Percentiles rank a stretch among this genome's conserved stretches.
phyloP scores from a whole-genome alignment of 2,329 filamentous ascomycete species.

The Stemphylium lycopersici region DNA sequence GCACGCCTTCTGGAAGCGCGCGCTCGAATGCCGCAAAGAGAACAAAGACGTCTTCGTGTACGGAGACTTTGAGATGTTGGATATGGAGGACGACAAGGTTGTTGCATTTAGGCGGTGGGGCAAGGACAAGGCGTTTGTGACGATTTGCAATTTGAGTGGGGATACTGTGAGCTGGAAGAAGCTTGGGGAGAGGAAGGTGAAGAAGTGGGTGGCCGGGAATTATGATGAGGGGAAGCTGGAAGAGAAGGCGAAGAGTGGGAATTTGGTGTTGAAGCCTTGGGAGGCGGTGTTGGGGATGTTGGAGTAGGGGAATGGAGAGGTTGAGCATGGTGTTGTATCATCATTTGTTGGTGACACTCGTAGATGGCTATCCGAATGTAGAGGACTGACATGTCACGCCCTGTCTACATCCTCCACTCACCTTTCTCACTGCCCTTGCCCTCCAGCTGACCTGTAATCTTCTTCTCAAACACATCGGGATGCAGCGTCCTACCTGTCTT shows the following conservation, averaged over 20 bases:
- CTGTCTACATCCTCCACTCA: not conserved
- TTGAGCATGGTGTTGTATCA: not conserved
- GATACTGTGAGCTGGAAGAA: conserved; percentile 37
- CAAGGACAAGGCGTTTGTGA: conserved; percentile 33
- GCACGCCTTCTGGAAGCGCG: conserved; percentile 66
- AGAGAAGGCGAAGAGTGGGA: conserved; percentile 20
- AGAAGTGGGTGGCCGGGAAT: conserved; percentile 47
- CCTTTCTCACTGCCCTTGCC: conserved; percentile 4
- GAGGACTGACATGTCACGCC: too few species aligned
- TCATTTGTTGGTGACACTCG: too few species aligned
- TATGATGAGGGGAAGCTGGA: conserved; percentile 39
- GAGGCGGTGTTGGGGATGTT: conserved; percentile 42
- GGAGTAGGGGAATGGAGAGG: conserved; percentile 7
- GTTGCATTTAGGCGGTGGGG: conserved; percentile 44
- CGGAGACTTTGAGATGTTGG: conserved; percentile 63
- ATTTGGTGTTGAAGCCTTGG: conserved; percentile 42
- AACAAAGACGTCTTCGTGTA: conserved; percentile 67
- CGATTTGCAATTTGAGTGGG: conserved; percentile 44
- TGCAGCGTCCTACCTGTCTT: conserved; percentile 56
- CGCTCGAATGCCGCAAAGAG: conserved; percentile 62
- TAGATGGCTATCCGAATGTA: not conserved
- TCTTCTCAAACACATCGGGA: conserved; percentile 52
- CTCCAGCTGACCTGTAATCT: conserved; percentile 41
- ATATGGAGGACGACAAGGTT: conserved; percentile 49
- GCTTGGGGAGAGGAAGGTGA: conserved; percentile 32